phyloP scores from a whole-genome alignment of 1,139 yeast species.

The Candida glucosophila region DNA sequence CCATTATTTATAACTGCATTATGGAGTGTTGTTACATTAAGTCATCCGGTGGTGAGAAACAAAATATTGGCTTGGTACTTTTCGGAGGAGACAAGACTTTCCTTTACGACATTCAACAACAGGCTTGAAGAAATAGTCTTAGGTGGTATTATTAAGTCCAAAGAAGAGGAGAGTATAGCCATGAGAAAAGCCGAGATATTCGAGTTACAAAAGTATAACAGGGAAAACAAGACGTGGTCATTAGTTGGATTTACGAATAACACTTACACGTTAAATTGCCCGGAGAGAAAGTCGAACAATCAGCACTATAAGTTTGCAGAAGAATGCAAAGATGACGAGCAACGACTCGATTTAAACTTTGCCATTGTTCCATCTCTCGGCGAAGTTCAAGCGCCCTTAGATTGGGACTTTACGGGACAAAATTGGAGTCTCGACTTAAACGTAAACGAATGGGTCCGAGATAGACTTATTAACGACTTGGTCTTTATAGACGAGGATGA shows the following conservation, averaged over 20 bases:
- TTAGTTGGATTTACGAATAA: conserved; percentile 47
- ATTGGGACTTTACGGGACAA: conserved; percentile 42
- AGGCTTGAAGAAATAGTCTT: conserved; percentile 32
- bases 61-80: conserved; percentile 34
- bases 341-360: conserved; percentile 5
- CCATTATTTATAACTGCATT: conserved; percentile 25
- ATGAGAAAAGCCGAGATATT: conserved; percentile 50
- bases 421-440: conserved; percentile 55
- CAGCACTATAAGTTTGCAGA: conserved; percentile 3
- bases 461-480: conserved; percentile 40
- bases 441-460: conserved; percentile 50
- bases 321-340: conserved; percentile 10
- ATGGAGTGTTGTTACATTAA: conserved; percentile 42
- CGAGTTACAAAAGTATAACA: conserved; percentile 58
- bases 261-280: conserved; percentile 38
- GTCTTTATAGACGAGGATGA: conserved; percentile 58
- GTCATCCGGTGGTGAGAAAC: conserved; percentile 51
- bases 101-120: conserved; percentile 37
- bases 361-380: conserved; percentile 8
- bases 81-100: conserved; percentile 55
- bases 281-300: conserved; percentile 14
- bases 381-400: conserved; percentile 45
- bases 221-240: conserved; percentile 50
- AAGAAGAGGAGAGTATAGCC: conserved; percentile 7
- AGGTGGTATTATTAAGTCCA: conserved; percentile 13